A percentile compares a stretch with the other conserved stretches of the same genome.
Evolutionary conservation across 148 eudicot species (phyloP).

Genomic region (Rhododendron vialii): DNA sequence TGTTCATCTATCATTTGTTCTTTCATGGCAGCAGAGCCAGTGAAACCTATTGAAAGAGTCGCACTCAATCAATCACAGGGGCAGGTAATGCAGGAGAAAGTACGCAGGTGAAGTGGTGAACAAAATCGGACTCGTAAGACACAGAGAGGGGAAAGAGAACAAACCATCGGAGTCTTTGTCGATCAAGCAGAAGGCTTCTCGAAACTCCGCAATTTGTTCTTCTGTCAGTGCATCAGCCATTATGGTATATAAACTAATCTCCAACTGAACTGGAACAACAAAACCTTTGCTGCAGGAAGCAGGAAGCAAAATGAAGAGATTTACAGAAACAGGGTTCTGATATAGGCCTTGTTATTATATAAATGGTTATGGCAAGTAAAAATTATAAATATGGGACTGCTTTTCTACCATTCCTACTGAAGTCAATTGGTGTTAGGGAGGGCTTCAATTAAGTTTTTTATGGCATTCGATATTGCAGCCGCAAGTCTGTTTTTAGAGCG

Average conservation of each 20-base stretch:
- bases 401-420: no score
- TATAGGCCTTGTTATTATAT: background rate
- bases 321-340: background rate
- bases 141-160: background rate
- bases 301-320: background rate
- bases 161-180: slow-evolving; percentile 47
- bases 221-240: slow-evolving; percentile 36
- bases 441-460: no score
- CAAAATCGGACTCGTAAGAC: background rate
- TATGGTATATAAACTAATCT: background rate
- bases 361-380: background rate
- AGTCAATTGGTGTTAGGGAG: no score
- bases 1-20: background rate
- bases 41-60: background rate
- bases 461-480: accelerated
- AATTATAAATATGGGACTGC: no score
- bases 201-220: slow-evolving; percentile 36
- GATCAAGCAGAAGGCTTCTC: slow-evolving; percentile 43
- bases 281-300: background rate
- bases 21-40: background rate
- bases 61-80: background rate
- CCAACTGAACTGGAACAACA: background rate
- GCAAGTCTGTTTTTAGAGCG: no score
- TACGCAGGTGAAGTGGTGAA: background rate
- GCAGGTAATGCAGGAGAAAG: no score